These are phyloP conservation scores for Blastobotrys persicus DNA, from an alignment of 1,139 yeast species.

Conservation along the genomic window DNA sequence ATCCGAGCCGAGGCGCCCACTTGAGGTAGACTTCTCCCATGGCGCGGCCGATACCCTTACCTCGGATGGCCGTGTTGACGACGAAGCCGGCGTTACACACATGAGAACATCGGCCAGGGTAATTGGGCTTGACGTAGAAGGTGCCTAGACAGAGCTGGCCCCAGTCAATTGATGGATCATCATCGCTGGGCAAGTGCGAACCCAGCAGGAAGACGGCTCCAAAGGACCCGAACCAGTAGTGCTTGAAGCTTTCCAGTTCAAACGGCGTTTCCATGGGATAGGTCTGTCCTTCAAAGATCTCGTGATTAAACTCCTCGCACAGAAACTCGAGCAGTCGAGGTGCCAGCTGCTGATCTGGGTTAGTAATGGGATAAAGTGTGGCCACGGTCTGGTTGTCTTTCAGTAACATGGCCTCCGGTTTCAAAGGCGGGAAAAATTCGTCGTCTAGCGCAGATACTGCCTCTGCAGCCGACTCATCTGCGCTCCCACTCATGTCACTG, in stretches of 20 bases:
- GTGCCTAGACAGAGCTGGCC: constrained; percentile 87
- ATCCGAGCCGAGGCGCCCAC: constrained; percentile 91
- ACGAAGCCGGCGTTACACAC: constrained; percentile 85
- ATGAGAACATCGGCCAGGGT: constrained; percentile 89
- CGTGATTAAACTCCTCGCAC: constrained; percentile 91
- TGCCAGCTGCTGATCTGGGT: constrained; percentile 61
- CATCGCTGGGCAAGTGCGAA: constrained; percentile 33
- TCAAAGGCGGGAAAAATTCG: constrained; percentile 12
- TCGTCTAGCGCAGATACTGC: neutral
- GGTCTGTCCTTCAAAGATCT: constrained; percentile 84
- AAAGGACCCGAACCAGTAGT: constrained; percentile 84
- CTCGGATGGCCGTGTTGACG: constrained; percentile 88
- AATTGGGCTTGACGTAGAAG: constrained; percentile 79
- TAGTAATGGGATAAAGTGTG: constrained; percentile 80
- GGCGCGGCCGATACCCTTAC: constrained; percentile 85
- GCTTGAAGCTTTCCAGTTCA: constrained; percentile 67
- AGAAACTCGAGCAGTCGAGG: constrained; percentile 69
- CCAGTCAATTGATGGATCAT: constrained; percentile 58
- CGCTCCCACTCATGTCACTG: neutral
- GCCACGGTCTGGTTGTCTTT: constrained; percentile 92
- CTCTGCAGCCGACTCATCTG: neutral
- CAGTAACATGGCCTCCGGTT: constrained; percentile 57
- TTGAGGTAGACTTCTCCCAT: constrained; percentile 77
- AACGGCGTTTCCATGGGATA: constrained; percentile 79
- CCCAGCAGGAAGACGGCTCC: constrained; percentile 79